These are phyloP conservation scores for Trichocladium uniseriatum DNA, from an alignment of 495 filamentous ascomycete genomes.

Conservation along the genomic window DNA sequence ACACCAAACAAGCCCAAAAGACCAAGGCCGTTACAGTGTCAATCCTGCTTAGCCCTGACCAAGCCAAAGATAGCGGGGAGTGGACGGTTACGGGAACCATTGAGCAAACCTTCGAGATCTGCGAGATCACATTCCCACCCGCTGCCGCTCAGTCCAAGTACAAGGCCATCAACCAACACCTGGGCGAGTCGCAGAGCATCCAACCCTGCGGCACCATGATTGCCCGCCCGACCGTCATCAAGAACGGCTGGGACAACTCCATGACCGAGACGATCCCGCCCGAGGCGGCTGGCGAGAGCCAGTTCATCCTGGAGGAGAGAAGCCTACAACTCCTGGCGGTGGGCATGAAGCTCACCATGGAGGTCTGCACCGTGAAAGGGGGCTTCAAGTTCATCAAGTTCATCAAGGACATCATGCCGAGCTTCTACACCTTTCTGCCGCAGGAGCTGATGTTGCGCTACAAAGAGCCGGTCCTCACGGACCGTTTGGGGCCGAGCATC, in stretches of 20 bases:
- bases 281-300: constrained; percentile 3
- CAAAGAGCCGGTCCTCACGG: constrained; percentile 44
- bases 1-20: not conserved
- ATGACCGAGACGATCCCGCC: constrained; percentile 7
- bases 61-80: not conserved
- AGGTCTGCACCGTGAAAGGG: constrained; percentile 52
- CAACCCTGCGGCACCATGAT: constrained; percentile 33
- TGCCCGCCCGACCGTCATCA: constrained; percentile 28
- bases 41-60: constrained; percentile 8
- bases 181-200: constrained; percentile 17
- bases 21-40: constrained; percentile 6
- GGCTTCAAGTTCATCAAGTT: constrained; percentile 50
- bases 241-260: constrained; percentile 30
- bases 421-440: constrained; percentile 53
- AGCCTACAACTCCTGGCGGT: constrained; percentile 52
- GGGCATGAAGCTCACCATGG: constrained; percentile 67
- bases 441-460: constrained; percentile 66
- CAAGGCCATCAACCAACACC: constrained; percentile 17
- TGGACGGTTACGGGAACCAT: constrained; percentile 2
- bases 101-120: constrained; percentile 30
- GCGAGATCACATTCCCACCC: constrained; percentile 20
- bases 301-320: constrained; percentile 30
- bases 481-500: constrained; percentile 29
- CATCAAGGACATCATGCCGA: constrained; percentile 47
- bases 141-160: constrained; percentile 11